Evolutionary conservation across 1,284 basidiomycete genomes (phyloP).

Genomic region (Sanghuangporus baumii): DNA sequence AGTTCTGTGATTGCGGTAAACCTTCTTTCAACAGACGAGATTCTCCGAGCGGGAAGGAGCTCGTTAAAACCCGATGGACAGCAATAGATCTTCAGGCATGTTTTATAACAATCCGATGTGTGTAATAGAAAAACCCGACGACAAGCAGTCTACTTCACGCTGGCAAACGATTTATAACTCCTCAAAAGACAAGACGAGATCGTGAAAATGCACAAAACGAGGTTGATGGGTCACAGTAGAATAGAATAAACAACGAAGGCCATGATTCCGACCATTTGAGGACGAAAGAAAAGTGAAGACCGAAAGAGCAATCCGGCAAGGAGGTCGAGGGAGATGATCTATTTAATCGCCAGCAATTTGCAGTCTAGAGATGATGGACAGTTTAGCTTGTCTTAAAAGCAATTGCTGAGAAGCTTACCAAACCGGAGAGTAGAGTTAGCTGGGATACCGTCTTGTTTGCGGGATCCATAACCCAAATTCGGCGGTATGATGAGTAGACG

Average conservation of each 20-base stretch:
- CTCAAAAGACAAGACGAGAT: background rate
- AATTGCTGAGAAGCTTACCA: conserved; percentile 40
- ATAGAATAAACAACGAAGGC: background rate
- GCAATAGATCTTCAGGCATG: conserved; percentile 32
- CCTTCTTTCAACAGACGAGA: conserved; percentile 93
- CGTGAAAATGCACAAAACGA: background rate
- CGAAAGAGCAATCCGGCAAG: background rate
- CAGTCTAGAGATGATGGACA: conserved; percentile 45
- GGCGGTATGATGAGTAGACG: conserved; percentile 77
- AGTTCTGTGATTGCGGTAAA: conserved; percentile 98
- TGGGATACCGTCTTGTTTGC: conserved; percentile 49
- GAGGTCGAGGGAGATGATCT: background rate
- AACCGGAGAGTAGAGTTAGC: conserved; percentile 66
- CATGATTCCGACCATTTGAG: conserved; percentile 1
- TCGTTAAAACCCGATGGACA: conserved; percentile 78
- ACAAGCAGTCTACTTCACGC: background rate
- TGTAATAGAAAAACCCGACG: conserved; percentile 1
- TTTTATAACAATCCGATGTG: background rate
- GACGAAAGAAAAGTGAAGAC: background rate
- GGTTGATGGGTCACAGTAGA: background rate
- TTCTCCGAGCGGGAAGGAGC: conserved; percentile 88
- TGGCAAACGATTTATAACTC: too few species aligned
- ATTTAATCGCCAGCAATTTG: conserved; percentile 63
- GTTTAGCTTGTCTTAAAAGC: background rate
- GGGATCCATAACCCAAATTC: conserved; percentile 64